Percentiles rank a stretch among this genome's conserved stretches.
Evolutionary conservation across 805 yeast genomes (phyloP).

Genomic region (Metschnikowia colocasiae): DNA sequence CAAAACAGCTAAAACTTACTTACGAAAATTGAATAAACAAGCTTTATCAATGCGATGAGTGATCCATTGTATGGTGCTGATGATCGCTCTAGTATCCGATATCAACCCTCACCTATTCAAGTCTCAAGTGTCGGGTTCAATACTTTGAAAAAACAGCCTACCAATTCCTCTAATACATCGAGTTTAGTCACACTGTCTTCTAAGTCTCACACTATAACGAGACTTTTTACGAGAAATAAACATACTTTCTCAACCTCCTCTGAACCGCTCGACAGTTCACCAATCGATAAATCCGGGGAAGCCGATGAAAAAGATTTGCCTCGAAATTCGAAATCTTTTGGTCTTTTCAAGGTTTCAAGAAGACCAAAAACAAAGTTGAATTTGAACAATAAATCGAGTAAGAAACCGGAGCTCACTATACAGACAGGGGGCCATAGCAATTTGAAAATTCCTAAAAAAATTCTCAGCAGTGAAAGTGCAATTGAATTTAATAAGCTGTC

Average conservation of each 20-base stretch:
- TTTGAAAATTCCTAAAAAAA: slow-evolving; percentile 9
- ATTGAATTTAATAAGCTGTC: background rate
- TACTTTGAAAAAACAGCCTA: slow-evolving; percentile 12
- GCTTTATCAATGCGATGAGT: background rate
- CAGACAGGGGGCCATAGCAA: slow-evolving; percentile 9
- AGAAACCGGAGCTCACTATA: slow-evolving; percentile 8
- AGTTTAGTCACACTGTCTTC: slow-evolving; percentile 8
- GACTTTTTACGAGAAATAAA: slow-evolving; percentile 10
- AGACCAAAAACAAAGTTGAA: slow-evolving; percentile 8
- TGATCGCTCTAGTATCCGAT: background rate
- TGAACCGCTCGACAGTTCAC: slow-evolving; percentile 1
- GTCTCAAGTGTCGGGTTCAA: slow-evolving; percentile 17
- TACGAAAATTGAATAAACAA: background rate
- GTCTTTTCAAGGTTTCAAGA: slow-evolving; percentile 6
- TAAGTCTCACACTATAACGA: slow-evolving; percentile 2
- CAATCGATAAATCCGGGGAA: background rate
- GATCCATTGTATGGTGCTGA: background rate
- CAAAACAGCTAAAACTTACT: background rate
- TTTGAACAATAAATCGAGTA: background rate
- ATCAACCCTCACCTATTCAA: slow-evolving; percentile 6
- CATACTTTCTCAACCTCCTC: background rate
- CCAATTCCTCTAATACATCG: slow-evolving; percentile 11
- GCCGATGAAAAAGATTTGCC: background rate
- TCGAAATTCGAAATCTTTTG: background rate
- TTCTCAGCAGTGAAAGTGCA: slow-evolving; percentile 6